Percentiles rank a stretch among this genome's conserved stretches.
These are phyloP conservation scores for Nicotiana rustica DNA, from an alignment of 305 asterid species.

Conservation along the genomic window DNA sequence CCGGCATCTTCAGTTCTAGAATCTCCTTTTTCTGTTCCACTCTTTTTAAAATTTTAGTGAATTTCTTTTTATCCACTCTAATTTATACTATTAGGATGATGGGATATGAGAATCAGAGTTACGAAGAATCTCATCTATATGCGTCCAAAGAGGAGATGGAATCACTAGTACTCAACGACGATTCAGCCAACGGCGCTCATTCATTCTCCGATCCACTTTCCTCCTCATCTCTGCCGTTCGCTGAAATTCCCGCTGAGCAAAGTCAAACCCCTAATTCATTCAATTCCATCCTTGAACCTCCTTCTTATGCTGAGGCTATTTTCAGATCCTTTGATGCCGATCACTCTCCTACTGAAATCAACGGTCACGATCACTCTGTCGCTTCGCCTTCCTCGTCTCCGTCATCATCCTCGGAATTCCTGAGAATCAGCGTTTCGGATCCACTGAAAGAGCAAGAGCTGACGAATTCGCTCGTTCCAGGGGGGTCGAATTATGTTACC, in stretches of 20 bases:
- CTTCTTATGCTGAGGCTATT: conserved; percentile 93
- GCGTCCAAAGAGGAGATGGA: conserved; percentile 69
- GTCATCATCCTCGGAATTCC: conserved; percentile 44
- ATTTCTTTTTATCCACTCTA: background rate
- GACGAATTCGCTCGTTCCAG: conserved; percentile 77
- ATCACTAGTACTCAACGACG: conserved; percentile 64
- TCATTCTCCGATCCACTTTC: conserved; percentile 43
- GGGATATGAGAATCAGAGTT: conserved; percentile 70
- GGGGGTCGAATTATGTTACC: conserved; percentile 62
- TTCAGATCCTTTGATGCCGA: conserved; percentile 83
- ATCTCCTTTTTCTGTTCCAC: background rate
- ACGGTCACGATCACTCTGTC: conserved; percentile 60
- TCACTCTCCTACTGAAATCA: conserved; percentile 48
- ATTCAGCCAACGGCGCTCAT: conserved; percentile 54
- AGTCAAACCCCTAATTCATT: conserved; percentile 60
- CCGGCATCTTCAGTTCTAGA: background rate
- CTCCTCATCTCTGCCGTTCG: conserved; percentile 42
- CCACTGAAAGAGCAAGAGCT: conserved; percentile 82
- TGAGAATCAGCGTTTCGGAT: conserved; percentile 75
- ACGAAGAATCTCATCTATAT: conserved; percentile 59
- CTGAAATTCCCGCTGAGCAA: conserved; percentile 46
- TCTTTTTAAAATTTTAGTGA: background rate
- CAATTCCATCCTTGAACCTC: conserved; percentile 87
- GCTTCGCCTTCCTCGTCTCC: conserved; percentile 54
- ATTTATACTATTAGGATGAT: conserved; percentile 50